Conservation (phyloP, 2,329 filamentous ascomycete genomes). For the Ophiostoma sp. region DNA sequence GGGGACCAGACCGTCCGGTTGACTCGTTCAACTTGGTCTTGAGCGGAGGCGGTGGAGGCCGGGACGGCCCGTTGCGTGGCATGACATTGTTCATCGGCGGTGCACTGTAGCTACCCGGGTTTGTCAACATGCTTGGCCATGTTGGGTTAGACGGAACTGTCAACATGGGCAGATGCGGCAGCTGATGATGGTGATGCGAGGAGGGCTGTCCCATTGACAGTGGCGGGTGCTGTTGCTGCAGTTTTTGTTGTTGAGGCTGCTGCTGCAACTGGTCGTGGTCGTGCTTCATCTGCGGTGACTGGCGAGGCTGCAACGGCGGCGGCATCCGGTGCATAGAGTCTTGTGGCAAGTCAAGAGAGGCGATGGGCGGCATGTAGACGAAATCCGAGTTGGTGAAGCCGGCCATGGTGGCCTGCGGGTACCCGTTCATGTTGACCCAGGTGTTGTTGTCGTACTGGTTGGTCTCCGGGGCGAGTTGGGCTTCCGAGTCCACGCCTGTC, state of each 20-base stretch:
- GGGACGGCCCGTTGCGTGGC: constrained; percentile 16
- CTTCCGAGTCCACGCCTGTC: constrained; percentile 49
- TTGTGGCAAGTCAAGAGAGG: constrained; percentile 47
- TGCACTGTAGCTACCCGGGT: constrained; percentile 64
- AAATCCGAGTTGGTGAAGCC: constrained; percentile 63
- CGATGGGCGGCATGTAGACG: constrained; percentile 56
- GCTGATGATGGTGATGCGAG: constrained; percentile 44
- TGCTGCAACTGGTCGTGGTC: constrained; percentile 21
- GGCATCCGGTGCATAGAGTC: constrained; percentile 56
- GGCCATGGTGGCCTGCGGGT: constrained; percentile 68
- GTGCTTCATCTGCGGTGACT: constrained; percentile 39
- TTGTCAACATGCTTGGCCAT: constrained; percentile 83
- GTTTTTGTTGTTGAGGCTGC: constrained; percentile 21
- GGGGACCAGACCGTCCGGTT: constrained; percentile 62
- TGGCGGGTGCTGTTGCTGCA: constrained; percentile 13
- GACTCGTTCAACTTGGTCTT: constrained; percentile 45
- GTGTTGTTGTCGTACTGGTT: constrained; percentile 41
- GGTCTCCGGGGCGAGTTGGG: constrained; percentile 47
- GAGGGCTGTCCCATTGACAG: constrained; percentile 34
- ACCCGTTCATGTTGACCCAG: constrained; percentile 60
- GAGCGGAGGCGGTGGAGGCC: constrained; percentile 52
- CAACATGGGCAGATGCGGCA: constrained; percentile 64
- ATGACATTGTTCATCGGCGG: constrained; percentile 41
- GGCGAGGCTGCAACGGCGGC: constrained; percentile 46
- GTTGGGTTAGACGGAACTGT: constrained; percentile 66